These are phyloP conservation scores for Incumbomyces lentus DNA, from an alignment of 2,329 filamentous ascomycete species.

Conservation along the genomic window DNA sequence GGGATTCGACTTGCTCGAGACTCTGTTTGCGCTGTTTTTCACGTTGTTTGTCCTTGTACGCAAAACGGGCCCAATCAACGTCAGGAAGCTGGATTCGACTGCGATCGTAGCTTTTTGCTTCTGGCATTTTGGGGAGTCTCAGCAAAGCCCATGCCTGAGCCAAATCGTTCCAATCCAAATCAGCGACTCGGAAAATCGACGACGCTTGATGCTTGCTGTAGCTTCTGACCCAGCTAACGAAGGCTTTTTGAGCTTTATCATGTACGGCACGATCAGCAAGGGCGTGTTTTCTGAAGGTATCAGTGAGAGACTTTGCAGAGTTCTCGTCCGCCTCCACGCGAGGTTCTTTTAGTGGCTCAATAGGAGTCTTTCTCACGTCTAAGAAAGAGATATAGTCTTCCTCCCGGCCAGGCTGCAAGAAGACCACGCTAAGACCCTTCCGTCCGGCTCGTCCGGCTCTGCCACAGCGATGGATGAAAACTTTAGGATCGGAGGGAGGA, in stretches of 20 bases:
- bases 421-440: slow-evolving; percentile 71
- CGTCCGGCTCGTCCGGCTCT: slow-evolving; percentile 54
- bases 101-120: slow-evolving; percentile 63
- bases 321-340: slow-evolving; percentile 47
- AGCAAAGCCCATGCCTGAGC: slow-evolving; percentile 78
- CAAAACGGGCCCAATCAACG: slow-evolving; percentile 57
- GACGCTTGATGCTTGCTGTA: slow-evolving; percentile 85
- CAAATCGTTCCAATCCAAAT: slow-evolving; percentile 76
- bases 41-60: slow-evolving; percentile 61
- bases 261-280: slow-evolving; percentile 56
- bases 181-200: slow-evolving; percentile 75
- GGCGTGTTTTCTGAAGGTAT: slow-evolving; percentile 49
- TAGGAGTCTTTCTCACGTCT: slow-evolving; percentile 76
- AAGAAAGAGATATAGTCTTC: slow-evolving; percentile 86
- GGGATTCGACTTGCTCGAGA: slow-evolving; percentile 29
- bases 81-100: slow-evolving; percentile 53
- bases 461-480: slow-evolving; percentile 57
- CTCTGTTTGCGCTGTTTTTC: slow-evolving; percentile 55
- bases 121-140: slow-evolving; percentile 86
- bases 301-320: slow-evolving; percentile 49
- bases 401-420: slow-evolving; percentile 75
- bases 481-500: slow-evolving; percentile 77
- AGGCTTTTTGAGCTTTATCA: slow-evolving; percentile 81
- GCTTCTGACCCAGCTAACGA: slow-evolving; percentile 85
- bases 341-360: slow-evolving; percentile 52